Percentiles rank a stretch among this genome's conserved stretches.
Evolutionary conservation across 495 filamentous ascomycete genomes (phyloP).

Genomic region (Aspergillus olivimuriae): DNA sequence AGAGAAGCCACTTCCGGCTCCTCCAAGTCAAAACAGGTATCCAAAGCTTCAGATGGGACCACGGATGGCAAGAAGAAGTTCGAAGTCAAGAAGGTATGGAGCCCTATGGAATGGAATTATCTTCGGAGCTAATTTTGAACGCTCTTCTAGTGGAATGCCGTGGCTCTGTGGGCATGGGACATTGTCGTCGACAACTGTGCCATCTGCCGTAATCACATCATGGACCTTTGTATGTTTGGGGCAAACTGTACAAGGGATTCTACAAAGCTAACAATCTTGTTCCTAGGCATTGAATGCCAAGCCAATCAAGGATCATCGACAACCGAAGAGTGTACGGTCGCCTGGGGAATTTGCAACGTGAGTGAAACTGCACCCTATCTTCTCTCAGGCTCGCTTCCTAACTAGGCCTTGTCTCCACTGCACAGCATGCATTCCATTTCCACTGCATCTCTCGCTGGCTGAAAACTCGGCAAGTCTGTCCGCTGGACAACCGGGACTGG

Average conservation of each 20-base stretch:
- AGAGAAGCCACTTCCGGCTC: slow-evolving; percentile 61
- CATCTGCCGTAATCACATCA: slow-evolving; percentile 99
- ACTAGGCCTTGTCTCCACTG: slow-evolving; percentile 6
- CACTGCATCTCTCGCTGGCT: slow-evolving; percentile 99
- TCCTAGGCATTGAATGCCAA: slow-evolving; percentile 99
- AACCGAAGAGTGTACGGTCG: slow-evolving; percentile 96
- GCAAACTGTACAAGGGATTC: neutral
- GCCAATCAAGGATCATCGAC: slow-evolving; percentile 98
- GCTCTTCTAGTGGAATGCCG: slow-evolving; percentile 81
- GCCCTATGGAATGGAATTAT: no score
- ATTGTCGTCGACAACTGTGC: slow-evolving; percentile 99
- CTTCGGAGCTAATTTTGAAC: neutral
- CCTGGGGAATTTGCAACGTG: slow-evolving; percentile 99
- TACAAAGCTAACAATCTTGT: no score
- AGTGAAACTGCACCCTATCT: slow-evolving; percentile 23
- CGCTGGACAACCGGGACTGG: slow-evolving; percentile 97
- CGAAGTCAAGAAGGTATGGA: slow-evolving; percentile 97
- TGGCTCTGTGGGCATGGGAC: slow-evolving; percentile 99
- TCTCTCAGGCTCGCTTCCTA: neutral
- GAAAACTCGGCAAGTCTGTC: slow-evolving; percentile 98
- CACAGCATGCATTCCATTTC: slow-evolving; percentile 97
- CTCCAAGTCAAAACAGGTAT: slow-evolving; percentile 55
- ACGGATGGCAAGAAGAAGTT: slow-evolving; percentile 83
- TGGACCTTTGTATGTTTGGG: slow-evolving; percentile 79
- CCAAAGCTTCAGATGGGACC: slow-evolving; percentile 49